Evolutionary conservation across 306 rosid species (phyloP), one percentile per base, ranked within the genome.

Genomic region (Acacia confusa): DNA sequence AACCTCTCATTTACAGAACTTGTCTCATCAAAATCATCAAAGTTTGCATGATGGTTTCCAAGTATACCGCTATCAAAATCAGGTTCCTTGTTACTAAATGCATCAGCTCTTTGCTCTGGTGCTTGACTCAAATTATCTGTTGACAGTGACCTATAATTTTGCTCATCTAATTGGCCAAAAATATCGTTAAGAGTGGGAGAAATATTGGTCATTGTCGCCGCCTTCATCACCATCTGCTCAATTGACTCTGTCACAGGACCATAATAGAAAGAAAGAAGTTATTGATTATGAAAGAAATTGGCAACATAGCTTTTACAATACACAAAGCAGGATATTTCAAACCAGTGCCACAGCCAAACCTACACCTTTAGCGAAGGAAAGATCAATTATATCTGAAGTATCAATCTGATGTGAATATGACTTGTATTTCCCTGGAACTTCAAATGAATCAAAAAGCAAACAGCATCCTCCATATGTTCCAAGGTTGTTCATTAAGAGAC

Each of bases 351-450:
- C n/a, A n/a, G n/a, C n/a, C n/a, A n/a, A n/a, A n/a, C n/a, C n/a
- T n/a, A n/a, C n/a, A n/a, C 48, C 72, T 67, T 67, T 20, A 19
- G 72, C 22, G 3, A 38, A 67, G 48, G 72, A 67, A 67, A 67
- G 72, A 67, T 85, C 88, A 78, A 81, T 75, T 58, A 15, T 20
- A 28, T 74, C 78, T 27, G 48, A 85, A 30, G 70, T 6, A 58
- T 74, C 70, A 28, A 24, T 66, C 28, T 28, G 69, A 48, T 72
- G 19, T 70, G 69, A 43, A 70, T 14, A 53, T 25, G 76, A 69
- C 15, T 53, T 70, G 47, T 10, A 69, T 28, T 53, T 55, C 70
- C 47, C 82, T 20, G 77, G 82, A 9, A 70, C 82, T 53, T 79
- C 82, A 11, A 69, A 69, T 38, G 77, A 79, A 79, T 79, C 66